A percentile compares a stretch with the other conserved stretches of the same genome.
Conservation (phyloP, 2,329 filamentous ascomycete species). For the Alternaria arborescens region DNA sequence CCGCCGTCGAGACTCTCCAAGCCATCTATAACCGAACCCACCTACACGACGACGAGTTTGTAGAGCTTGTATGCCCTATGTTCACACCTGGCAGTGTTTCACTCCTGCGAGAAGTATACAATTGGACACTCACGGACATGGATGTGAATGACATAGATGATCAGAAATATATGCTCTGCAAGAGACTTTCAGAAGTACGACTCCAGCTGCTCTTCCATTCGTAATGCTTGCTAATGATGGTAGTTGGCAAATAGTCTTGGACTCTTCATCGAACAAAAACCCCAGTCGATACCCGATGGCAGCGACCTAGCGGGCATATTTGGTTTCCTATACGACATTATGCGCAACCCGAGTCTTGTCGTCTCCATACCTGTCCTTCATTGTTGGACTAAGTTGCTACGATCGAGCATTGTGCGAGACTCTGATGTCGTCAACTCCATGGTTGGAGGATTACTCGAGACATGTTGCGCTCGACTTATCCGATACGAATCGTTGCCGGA, state of each 20-base stretch:
- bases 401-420: conserved; percentile 73
- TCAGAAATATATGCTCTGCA: conserved; percentile 88
- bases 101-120: conserved; percentile 76
- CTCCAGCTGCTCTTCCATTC: conserved; percentile 1
- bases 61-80: conserved; percentile 79
- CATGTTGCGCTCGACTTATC: conserved; percentile 82
- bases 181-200: conserved; percentile 88
- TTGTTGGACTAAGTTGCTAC: conserved; percentile 85
- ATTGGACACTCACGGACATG: conserved; percentile 81
- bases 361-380: conserved; percentile 93
- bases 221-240: conserved; percentile 26
- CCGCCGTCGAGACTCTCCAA: conserved; percentile 81
- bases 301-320: conserved; percentile 79
- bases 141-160: conserved; percentile 86
- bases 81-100: conserved; percentile 76
- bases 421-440: conserved; percentile 67
- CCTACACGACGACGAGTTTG: conserved; percentile 80
- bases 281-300: conserved; percentile 69
- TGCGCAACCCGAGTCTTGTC: conserved; percentile 85
- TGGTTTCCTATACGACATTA: conserved; percentile 78
- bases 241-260: conserved; percentile 87
- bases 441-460: conserved; percentile 79
- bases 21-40: conserved; percentile 77
- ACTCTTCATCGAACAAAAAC: conserved; percentile 82
- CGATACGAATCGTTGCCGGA: conserved; percentile 88